These are phyloP conservation scores for Dissophora globulifera DNA, from an alignment of 192 early-diverging fungal genomes.

Conservation along the genomic window DNA sequence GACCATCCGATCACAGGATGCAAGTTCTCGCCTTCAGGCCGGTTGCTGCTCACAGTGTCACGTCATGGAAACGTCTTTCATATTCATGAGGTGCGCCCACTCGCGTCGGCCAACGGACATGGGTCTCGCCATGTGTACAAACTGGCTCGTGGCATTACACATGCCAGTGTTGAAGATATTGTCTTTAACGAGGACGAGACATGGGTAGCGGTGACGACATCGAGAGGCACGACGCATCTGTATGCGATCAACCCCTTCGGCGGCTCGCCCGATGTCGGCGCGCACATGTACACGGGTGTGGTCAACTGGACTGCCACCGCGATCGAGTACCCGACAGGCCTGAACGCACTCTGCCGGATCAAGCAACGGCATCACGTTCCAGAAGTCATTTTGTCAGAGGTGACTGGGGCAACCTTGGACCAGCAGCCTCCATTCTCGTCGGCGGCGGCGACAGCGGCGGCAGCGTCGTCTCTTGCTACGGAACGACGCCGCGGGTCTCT, in stretches of 20 bases:
- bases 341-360: slow-evolving; percentile 46
- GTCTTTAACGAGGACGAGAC: slow-evolving; percentile 75
- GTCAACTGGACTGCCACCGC: slow-evolving; percentile 51
- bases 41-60: slow-evolving; percentile 76
- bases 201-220: slow-evolving; percentile 81
- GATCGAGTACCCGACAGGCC: slow-evolving; percentile 34
- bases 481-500: slow-evolving; percentile 30
- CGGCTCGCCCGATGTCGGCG: slow-evolving; percentile 64
- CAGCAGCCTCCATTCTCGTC: no score
- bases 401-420: no score
- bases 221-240: slow-evolving; percentile 79
- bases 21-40: slow-evolving; percentile 72
- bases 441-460: no score
- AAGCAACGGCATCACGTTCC: slow-evolving; percentile 50
- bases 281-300: slow-evolving; percentile 61
- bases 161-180: slow-evolving; percentile 76
- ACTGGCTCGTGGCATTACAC: slow-evolving; percentile 82
- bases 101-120: slow-evolving; percentile 14
- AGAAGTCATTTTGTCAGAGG: slow-evolving; percentile 32
- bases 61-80: slow-evolving; percentile 80
- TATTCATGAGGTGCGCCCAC: slow-evolving; percentile 68
- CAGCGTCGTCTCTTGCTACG: background rate
- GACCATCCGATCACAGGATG: slow-evolving; percentile 70
- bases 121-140: slow-evolving; percentile 70
- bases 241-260: slow-evolving; percentile 75